A percentile compares a stretch with the other conserved stretches of the same genome.
Evolutionary conservation across 1,139 yeast species (phyloP).

Genomic region (Pichia sp.): DNA sequence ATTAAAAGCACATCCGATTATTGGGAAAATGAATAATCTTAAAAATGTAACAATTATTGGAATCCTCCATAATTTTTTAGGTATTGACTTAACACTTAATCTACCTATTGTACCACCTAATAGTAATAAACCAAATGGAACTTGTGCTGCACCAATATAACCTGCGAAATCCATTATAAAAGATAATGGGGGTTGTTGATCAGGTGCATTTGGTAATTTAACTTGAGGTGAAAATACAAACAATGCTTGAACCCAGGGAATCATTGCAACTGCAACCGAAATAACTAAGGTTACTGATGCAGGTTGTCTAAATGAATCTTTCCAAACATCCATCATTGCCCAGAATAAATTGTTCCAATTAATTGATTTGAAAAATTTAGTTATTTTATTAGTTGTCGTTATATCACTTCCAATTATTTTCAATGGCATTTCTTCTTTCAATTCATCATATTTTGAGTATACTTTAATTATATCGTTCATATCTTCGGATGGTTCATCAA

Average conservation of each 20-base stretch:
- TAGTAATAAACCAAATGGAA: constrained; percentile 75
- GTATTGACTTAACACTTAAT: constrained; percentile 51
- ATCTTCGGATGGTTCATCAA: constrained; percentile 43
- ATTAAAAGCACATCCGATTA: constrained; percentile 56
- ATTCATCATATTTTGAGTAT: constrained; percentile 32
- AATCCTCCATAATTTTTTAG: constrained; percentile 66
- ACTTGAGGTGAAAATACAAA: constrained; percentile 46
- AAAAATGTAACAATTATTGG: constrained; percentile 39
- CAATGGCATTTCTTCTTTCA: constrained; percentile 1
- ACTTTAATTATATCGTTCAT: constrained; percentile 54
- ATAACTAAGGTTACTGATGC: constrained; percentile 42
- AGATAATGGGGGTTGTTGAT: constrained; percentile 71
- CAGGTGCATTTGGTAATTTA: constrained; percentile 66
- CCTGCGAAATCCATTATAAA: constrained; percentile 74
- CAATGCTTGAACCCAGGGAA: constrained; percentile 80
- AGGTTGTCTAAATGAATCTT: constrained; percentile 19
- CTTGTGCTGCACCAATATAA: constrained; percentile 82
- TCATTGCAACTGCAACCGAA: constrained; percentile 42
- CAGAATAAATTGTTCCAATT: constrained; percentile 50
- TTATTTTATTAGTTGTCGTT: not conserved
- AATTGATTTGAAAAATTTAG: not conserved
- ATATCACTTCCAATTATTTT: constrained; percentile 10
- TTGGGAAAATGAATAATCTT: constrained; percentile 50
- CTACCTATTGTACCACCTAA: constrained; percentile 85
- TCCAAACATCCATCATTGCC: constrained; percentile 42